These are phyloP conservation scores for Aureobasidium melanogenum DNA, from an alignment of 2,329 filamentous ascomycete species.

Conservation along the genomic window DNA sequence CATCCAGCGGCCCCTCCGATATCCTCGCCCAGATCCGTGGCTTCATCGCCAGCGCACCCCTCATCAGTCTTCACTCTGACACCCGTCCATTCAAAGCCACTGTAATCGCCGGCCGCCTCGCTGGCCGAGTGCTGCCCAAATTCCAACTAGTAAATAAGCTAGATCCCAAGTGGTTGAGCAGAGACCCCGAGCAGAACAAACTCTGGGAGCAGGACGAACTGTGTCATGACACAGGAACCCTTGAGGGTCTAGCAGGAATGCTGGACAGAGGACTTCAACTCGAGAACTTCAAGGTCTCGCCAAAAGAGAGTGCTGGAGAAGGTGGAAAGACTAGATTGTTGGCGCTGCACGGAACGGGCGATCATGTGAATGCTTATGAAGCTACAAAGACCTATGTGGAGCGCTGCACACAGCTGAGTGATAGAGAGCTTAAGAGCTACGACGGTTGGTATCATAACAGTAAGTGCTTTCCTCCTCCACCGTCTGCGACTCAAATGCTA, in stretches of 20 bases:
- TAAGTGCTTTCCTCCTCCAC: conserved; percentile 23
- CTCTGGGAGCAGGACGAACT: conserved; percentile 58
- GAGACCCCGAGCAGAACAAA: conserved; percentile 56
- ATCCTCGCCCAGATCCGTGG: conserved; percentile 57
- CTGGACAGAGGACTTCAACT: conserved; percentile 63
- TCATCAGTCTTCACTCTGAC: conserved; percentile 61
- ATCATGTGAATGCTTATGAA: conserved; percentile 58
- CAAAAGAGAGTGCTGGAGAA: conserved; percentile 35
- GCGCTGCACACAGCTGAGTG: conserved; percentile 43
- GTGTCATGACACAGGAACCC: conserved; percentile 74
- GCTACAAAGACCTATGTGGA: conserved; percentile 58
- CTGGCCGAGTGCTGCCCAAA: conserved; percentile 57
- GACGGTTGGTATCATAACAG: conserved; percentile 69
- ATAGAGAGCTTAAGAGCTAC: conserved; percentile 65
- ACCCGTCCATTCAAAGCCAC: conserved; percentile 56
- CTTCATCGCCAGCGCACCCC: conserved; percentile 68
- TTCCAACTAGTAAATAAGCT: conserved; percentile 60
- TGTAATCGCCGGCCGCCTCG: conserved; percentile 58
- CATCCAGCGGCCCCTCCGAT: conserved; percentile 36
- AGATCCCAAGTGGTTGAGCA: conserved; percentile 53
- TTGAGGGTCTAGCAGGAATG: conserved; percentile 70
- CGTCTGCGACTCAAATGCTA: not conserved
- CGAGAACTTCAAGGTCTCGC: conserved; percentile 43
- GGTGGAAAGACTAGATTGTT: conserved; percentile 56
- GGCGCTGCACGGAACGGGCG: conserved; percentile 67